These are phyloP conservation scores for Lyophyllum semitale DNA, from an alignment of 768 basidiomycete species.

Conservation along the genomic window DNA sequence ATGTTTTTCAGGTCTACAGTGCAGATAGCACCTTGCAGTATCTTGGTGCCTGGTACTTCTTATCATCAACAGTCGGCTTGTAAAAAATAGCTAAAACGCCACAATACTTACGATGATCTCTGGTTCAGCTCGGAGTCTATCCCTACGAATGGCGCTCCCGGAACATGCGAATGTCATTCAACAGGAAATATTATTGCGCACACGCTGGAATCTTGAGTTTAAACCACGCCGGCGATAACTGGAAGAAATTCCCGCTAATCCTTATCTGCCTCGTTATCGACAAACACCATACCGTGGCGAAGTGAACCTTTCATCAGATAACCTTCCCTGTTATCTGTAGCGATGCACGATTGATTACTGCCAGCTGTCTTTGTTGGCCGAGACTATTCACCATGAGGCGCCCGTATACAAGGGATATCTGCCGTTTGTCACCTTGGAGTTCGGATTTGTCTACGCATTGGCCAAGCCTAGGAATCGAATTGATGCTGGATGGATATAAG, in stretches of 20 bases:
- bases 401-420: conserved; percentile 6
- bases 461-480: conserved; percentile 4
- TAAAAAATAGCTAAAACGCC: neutral
- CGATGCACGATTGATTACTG: neutral
- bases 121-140: neutral
- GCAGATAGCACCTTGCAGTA: neutral
- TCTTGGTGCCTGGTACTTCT: neutral
- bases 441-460: conserved; percentile 11
- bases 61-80: neutral
- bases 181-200: neutral
- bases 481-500: conserved; percentile 14
- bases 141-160: neutral
- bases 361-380: neutral
- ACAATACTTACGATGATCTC: neutral
- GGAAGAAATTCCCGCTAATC: neutral
- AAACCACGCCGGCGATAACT: conserved; percentile 2
- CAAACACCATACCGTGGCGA: neutral
- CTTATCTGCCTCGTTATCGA: conserved; percentile 1
- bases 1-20: neutral
- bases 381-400: conserved; percentile 10
- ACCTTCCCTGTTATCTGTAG: conserved; percentile 12
- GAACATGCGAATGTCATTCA: conserved; percentile 2
- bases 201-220: neutral
- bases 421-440: conserved; percentile 11
- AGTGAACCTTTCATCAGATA: neutral